These are phyloP conservation scores for Diaporthe capsici DNA, from an alignment of 2,329 filamentous ascomycete genomes.

Conservation along the genomic window DNA sequence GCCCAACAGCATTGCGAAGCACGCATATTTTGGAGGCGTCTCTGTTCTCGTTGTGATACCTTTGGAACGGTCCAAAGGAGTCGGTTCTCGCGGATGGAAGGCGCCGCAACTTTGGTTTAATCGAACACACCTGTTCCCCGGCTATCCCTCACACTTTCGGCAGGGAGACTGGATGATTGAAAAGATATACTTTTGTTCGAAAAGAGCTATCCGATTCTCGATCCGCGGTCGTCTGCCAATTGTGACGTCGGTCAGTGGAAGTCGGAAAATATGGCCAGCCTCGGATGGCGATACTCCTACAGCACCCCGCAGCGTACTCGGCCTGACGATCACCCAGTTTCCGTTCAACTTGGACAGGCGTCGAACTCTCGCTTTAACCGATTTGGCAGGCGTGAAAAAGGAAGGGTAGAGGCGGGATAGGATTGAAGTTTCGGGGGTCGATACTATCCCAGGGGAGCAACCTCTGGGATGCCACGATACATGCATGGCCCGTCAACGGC, in stretches of 20 bases:
- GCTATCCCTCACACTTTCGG: background rate
- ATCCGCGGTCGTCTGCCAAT: background rate
- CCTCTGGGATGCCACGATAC: constrained; percentile 15
- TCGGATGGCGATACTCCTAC: background rate
- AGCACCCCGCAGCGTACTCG: background rate
- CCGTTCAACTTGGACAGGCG: background rate
- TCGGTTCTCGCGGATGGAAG: constrained; percentile 12
- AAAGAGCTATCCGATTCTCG: background rate
- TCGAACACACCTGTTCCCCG: background rate
- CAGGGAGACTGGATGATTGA: background rate
- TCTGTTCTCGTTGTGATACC: constrained; percentile 36
- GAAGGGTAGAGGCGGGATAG: background rate
- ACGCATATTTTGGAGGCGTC: constrained; percentile 38
- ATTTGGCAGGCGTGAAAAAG: background rate
- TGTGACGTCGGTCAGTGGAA: background rate
- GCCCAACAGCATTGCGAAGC: constrained; percentile 40
- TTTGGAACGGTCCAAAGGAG: constrained; percentile 18
- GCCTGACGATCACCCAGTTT: background rate
- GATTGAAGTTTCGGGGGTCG: background rate
- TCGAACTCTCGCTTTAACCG: background rate
- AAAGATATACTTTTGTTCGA: background rate
- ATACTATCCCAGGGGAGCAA: background rate
- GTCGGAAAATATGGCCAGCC: background rate
- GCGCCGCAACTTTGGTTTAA: constrained; percentile 3
- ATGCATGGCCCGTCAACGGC: constrained; percentile 28